A percentile compares a stretch with the other conserved stretches of the same genome.
Conservation (phyloP, 1,284 basidiomycete genomes). For the Leccinum subspadiceum region DNA sequence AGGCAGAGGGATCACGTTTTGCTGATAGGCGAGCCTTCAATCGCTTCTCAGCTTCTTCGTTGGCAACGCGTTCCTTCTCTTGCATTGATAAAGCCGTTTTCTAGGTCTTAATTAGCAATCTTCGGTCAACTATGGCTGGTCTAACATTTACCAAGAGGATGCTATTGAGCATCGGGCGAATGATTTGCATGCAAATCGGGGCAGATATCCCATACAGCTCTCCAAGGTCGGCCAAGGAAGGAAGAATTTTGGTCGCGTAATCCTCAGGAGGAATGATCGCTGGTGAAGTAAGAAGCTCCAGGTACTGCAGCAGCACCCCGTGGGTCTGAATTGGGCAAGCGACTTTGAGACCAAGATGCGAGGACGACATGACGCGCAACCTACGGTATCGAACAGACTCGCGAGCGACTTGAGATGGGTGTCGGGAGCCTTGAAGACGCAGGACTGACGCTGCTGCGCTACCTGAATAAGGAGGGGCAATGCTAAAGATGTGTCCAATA, state of each 20-base stretch:
- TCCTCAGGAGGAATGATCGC: conserved; percentile 57
- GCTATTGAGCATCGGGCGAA: conserved; percentile 76
- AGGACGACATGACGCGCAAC: conserved; percentile 34
- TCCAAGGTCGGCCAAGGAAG: conserved; percentile 70
- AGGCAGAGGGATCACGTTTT: conserved; percentile 63
- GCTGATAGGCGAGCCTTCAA: conserved; percentile 73
- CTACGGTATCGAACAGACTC: conserved; percentile 82
- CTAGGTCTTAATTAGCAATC: conserved; percentile 34
- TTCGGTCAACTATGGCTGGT: not conserved
- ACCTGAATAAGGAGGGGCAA: conserved; percentile 85
- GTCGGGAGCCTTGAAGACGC: conserved; percentile 68
- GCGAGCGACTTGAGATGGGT: conserved; percentile 82
- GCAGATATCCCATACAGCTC: conserved; percentile 75
- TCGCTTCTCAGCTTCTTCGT: conserved; percentile 72
- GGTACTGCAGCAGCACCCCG: conserved; percentile 72
- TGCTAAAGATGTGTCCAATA: conserved; percentile 74
- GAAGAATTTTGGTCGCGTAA: conserved; percentile 65
- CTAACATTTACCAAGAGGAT: conserved; percentile 54
- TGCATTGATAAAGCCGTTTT: conserved; percentile 55
- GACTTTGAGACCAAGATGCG: conserved; percentile 18
- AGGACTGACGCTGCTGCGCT: conserved; percentile 83
- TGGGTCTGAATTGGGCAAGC: conserved; percentile 54
- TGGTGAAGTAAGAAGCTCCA: conserved; percentile 70
- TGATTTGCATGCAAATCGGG: conserved; percentile 88
- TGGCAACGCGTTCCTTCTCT: conserved; percentile 63